Evolutionary conservation across 1,284 basidiomycete species (phyloP).

Genomic region (Moniliophthora roreri): DNA sequence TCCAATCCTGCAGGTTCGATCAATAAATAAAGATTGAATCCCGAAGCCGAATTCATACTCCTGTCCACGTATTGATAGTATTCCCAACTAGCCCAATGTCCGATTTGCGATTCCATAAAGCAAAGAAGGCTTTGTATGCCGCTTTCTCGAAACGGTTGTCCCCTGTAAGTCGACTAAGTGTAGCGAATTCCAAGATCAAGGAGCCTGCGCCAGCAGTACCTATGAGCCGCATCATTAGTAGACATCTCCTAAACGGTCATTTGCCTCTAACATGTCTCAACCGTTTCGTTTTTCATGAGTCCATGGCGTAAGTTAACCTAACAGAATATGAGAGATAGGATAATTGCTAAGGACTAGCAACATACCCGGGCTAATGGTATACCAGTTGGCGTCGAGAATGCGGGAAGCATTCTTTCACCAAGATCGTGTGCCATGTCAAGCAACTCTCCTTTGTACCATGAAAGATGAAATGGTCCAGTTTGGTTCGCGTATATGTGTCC

Average conservation of each 20-base stretch:
- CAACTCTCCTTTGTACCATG: conserved; percentile 77
- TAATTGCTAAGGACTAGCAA: conserved; percentile 10
- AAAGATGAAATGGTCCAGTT: conserved; percentile 65
- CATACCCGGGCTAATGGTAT: conserved; percentile 84
- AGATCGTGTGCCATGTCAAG: conserved; percentile 82
- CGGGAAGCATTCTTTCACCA: conserved; percentile 81
- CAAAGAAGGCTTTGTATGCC: conserved; percentile 85
- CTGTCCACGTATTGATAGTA: conserved; percentile 78
- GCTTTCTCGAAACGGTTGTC: conserved; percentile 86
- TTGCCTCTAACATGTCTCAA: conserved; percentile 70
- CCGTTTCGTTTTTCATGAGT: conserved; percentile 64
- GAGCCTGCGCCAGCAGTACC: conserved; percentile 92
- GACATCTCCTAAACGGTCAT: conserved; percentile 1
- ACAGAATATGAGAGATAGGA: conserved; percentile 12
- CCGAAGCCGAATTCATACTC: conserved; percentile 48
- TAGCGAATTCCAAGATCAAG: conserved; percentile 89
- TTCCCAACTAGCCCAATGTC: conserved; percentile 85
- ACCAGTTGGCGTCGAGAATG: conserved; percentile 86
- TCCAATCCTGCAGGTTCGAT: conserved; percentile 53
- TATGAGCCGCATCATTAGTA: conserved; percentile 27
- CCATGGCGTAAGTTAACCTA: conserved; percentile 79
- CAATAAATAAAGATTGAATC: conserved; percentile 3
- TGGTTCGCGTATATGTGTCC: conserved; percentile 80
- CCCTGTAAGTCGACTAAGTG: conserved; percentile 84
- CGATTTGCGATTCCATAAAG: conserved; percentile 87